Evolutionary conservation across 75 land plant species (phyloP).

Genomic region (Pinus taeda): DNA sequence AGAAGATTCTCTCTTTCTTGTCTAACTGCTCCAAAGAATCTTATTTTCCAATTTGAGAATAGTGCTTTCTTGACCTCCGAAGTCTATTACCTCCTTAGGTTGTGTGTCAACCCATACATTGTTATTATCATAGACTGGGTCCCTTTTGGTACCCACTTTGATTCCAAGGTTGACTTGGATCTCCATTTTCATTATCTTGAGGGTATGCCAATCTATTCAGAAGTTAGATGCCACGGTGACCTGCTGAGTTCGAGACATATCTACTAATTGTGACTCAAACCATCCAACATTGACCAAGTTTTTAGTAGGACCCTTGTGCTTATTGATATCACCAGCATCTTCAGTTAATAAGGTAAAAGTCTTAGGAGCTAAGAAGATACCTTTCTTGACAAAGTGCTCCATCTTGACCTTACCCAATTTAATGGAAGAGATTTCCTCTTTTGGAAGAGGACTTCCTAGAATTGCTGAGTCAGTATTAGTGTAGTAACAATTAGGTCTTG

Average conservation of each 20-base stretch:
- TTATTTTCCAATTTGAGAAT: too few species aligned
- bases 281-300: not conserved
- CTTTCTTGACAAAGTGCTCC: not conserved
- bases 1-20: too few species aligned
- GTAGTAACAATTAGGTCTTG: not conserved
- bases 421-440: not conserved
- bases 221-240: not conserved
- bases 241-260: not conserved
- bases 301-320: not conserved
- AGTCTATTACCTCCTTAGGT: too few species aligned
- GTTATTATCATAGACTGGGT: not conserved
- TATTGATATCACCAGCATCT: not conserved
- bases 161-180: not conserved
- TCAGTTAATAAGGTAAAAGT: not conserved
- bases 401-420: not conserved
- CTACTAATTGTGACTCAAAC: not conserved
- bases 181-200: not conserved
- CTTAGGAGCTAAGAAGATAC: not conserved
- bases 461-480: not conserved
- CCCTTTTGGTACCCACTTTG: not conserved
- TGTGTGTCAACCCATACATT: too few species aligned
- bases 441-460: not conserved
- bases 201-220: not conserved
- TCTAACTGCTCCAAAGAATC: too few species aligned
- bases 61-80: too few species aligned